Conservation (phyloP, 257 asterid species). For the Penstemon newberryi region DNA sequence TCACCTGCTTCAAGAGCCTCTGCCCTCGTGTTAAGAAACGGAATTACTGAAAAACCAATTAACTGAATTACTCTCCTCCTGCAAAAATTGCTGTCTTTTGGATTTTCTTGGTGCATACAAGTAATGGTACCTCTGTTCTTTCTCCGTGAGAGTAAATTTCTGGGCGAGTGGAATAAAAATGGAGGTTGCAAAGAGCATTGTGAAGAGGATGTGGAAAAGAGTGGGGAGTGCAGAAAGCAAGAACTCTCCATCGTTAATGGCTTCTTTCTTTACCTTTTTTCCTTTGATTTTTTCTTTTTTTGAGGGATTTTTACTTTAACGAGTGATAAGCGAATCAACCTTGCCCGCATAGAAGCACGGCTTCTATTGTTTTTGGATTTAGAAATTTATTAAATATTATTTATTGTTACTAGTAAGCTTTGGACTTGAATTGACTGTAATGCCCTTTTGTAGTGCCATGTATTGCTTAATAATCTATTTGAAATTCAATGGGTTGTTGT, state of each 20-base stretch:
- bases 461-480: too few species aligned
- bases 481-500: too few species aligned
- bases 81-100: constrained; percentile 34
- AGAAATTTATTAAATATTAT: too few species aligned
- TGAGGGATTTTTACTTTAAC: constrained; percentile 1
- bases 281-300: constrained; percentile 19
- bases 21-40: constrained; percentile 45
- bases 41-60: constrained; percentile 65
- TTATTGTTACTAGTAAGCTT: too few species aligned
- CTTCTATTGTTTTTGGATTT: constrained; percentile 9
- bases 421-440: too few species aligned
- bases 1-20: constrained; percentile 51
- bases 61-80: constrained; percentile 52
- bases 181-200: constrained; percentile 36
- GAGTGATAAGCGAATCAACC: constrained; percentile 32
- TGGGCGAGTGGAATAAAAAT: constrained; percentile 33
- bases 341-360: constrained; percentile 24
- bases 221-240: constrained; percentile 41
- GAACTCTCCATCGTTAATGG: constrained; percentile 29
- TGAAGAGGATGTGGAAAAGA: constrained; percentile 38
- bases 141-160: constrained; percentile 32
- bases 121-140: constrained; percentile 32
- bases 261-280: not conserved
- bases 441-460: too few species aligned
- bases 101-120: constrained; percentile 37